Evolutionary conservation across 2,329 filamentous ascomycete species (phyloP), one percentile per base, ranked within the genome.

Genomic region (Beauveria rudraprayagi): DNA sequence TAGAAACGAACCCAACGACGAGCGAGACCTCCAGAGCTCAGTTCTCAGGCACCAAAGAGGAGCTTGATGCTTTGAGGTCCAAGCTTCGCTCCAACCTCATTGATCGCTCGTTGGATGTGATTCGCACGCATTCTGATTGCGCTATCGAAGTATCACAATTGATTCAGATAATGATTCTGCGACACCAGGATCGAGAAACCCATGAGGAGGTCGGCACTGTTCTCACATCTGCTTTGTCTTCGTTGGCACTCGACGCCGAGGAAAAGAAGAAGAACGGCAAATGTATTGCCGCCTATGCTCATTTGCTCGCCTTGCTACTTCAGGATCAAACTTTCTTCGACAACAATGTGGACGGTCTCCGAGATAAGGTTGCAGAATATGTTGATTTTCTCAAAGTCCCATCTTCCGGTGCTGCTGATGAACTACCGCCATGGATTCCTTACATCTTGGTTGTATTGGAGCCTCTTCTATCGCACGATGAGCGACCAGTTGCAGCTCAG

Each of bases 141-240:
- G 95, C 94, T 0, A 94, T 97, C 67, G 93, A 97, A 69, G 80
- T 99, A 52, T 85, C 92, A 0, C 92, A 97, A 68, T 80, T 99
- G 22, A 92, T 99, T 60, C 83, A 83, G 43, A 86, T 88, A 3
- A 87, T 91, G 26, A 83, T 88, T 76, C 66, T 83, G 70, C 69
- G 86, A 83, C 71, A 84, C 73, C 65, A 81, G 73, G 66, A 81
- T 73, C 69, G 83, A 73, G 78, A 82, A 60, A 70, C 81, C 69
- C 75, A 88, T 46, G 84, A 85, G 63, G 90, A 94, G 60, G 88
- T 96, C 66, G 92, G 90, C 17, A 84, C 88, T 56, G 95, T 92
- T 0, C 78, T 99, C 51, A 87, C 92, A 5, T 88, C 90, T 68
- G 95, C 92, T 1, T 77, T 99, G 14, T 88, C 95, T 67, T 89